Percentiles rank a stretch among this genome's conserved stretches.
Conservation (phyloP, 768 basidiomycete genomes). For the Hemileccinum rubropunctum region DNA sequence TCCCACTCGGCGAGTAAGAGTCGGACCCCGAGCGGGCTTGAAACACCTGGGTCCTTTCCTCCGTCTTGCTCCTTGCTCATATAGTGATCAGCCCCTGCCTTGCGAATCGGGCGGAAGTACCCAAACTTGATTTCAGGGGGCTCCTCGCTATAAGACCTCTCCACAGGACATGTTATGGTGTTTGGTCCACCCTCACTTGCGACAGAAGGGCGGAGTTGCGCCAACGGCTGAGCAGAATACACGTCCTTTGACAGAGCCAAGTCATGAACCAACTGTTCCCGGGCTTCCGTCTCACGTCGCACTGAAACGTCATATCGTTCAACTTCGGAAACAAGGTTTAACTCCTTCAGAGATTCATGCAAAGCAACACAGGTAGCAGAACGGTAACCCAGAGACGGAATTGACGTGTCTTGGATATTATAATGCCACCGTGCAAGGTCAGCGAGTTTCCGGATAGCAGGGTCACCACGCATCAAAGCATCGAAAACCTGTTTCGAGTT, state of each 20-base stretch:
- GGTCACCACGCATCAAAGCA: conserved; percentile 46
- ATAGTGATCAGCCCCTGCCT: conserved; percentile 26
- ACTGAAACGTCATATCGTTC: conserved; percentile 39
- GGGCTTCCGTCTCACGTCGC: conserved; percentile 50
- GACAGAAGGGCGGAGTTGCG: conserved; percentile 15
- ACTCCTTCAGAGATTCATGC: conserved; percentile 39
- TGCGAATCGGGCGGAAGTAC: conserved; percentile 52
- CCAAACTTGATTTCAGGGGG: conserved; percentile 61
- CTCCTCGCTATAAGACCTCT: conserved; percentile 50
- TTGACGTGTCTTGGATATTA: conserved; percentile 46
- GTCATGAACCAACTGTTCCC: conserved; percentile 63
- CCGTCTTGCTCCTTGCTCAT: conserved; percentile 20
- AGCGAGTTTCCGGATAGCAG: conserved; percentile 39
- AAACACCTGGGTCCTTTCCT: conserved; percentile 20
- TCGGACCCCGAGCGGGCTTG: conserved; percentile 52
- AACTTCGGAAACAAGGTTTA: conserved; percentile 40
- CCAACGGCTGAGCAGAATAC: conserved; percentile 47
- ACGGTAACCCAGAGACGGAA: conserved; percentile 39
- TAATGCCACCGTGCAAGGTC: conserved; percentile 52
- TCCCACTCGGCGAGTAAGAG: conserved; percentile 71
- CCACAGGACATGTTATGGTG: conserved; percentile 22
- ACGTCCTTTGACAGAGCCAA: conserved; percentile 56
- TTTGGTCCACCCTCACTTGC: conserved; percentile 8
- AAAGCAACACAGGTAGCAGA: conserved; percentile 34
- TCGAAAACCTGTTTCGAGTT: conserved; percentile 52